phyloP scores from a whole-genome alignment of 2,329 filamentous ascomycete genomes.

The Diaporthe sp. region DNA sequence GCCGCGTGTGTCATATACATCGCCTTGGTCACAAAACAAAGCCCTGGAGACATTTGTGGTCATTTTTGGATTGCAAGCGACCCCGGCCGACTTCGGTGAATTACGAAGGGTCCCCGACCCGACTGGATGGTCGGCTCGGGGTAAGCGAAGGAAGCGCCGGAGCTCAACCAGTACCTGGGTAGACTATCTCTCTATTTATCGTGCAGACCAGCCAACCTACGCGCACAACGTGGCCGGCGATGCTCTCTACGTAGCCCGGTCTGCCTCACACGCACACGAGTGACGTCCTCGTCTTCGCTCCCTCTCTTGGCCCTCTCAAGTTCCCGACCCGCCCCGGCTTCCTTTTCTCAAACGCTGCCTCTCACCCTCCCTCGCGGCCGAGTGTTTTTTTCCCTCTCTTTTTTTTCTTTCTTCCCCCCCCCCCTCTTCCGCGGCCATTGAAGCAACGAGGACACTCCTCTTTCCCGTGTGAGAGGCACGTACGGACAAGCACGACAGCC shows the following conservation, averaged over 20 bases:
- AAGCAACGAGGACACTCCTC: not conserved
- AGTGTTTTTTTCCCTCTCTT: not conserved
- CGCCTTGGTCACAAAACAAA: not conserved
- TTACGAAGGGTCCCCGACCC: not conserved
- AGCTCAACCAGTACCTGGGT: not conserved
- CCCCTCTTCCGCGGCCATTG: not conserved
- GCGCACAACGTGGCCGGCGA: not conserved
- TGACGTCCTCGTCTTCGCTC: not conserved
- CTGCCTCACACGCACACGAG: not conserved
- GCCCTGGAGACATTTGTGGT: not conserved
- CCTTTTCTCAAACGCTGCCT: not conserved
- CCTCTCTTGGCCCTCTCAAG: not conserved
- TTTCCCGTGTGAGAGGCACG: too few species aligned
- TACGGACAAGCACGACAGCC: not conserved
- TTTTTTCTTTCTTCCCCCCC: not conserved
- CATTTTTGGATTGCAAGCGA: not conserved
- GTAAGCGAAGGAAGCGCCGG: conserved; percentile 5
- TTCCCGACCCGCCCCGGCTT: not conserved
- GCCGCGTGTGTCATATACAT: not conserved
- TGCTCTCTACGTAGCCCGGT: not conserved
- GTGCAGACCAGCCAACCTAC: not conserved
- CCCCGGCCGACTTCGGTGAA: conserved; percentile 20
- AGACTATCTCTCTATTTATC: not conserved
- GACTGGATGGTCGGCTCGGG: conserved; percentile 4
- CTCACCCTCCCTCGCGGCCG: not conserved